Conservation (phyloP, 192 early-diverging fungal species). For the Gigaspora rosea region DNA sequence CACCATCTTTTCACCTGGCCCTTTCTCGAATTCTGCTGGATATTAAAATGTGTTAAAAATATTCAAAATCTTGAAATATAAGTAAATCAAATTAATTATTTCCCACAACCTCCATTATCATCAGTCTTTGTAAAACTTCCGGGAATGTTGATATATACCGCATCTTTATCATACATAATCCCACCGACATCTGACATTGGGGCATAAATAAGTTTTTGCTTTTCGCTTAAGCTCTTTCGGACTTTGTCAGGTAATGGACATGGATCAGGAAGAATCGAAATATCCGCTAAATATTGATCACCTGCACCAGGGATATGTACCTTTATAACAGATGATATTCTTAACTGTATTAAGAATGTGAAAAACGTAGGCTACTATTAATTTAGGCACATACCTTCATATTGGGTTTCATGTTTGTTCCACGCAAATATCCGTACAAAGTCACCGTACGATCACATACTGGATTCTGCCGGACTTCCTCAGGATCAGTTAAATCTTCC, state of each 20-base stretch:
- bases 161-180: conserved; percentile 99
- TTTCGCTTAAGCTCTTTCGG: conserved; percentile 85
- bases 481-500: conserved; percentile 95
- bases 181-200: conserved; percentile 98
- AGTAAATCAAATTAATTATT: neutral
- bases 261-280: conserved; percentile 85
- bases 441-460: conserved; percentile 92
- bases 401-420: conserved; percentile 87
- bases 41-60: too few species aligned
- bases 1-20: conserved; percentile 90
- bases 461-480: conserved; percentile 73
- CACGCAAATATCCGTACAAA: conserved; percentile 93
- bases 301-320: conserved; percentile 97
- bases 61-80: too few species aligned
- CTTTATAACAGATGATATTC: neutral
- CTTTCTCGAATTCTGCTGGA: conserved; percentile 39
- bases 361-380: neutral
- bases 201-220: conserved; percentile 95
- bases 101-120: conserved; percentile 37
- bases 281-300: conserved; percentile 76
- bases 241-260: conserved; percentile 97
- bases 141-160: conserved; percentile 96
- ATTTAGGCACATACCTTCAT: conserved; percentile 52
- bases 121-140: conserved; percentile 72
- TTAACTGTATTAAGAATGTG: neutral